phyloP scores from a whole-genome alignment of 148 eudicot species.

The Chenopodium formosanum region DNA sequence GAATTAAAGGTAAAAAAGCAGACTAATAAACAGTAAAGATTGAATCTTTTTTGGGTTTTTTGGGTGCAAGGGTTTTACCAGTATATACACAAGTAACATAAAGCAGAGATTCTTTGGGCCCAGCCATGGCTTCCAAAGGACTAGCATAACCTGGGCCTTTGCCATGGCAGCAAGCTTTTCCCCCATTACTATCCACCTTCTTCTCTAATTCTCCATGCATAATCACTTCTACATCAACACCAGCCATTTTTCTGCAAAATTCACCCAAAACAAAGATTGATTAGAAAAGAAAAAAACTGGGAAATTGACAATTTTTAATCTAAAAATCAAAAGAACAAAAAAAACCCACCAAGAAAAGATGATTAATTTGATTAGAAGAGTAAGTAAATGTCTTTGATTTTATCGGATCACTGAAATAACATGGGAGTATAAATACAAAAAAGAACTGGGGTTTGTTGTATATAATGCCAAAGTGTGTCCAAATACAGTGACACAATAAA shows the following conservation, averaged over 20 bases:
- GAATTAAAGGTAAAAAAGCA: not conserved
- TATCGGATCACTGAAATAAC: not conserved
- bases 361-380: not conserved
- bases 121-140: slow-evolving; percentile 84
- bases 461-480: not conserved
- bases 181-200: slow-evolving; percentile 28
- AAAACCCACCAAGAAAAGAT: not conserved
- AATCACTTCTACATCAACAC: slow-evolving; percentile 40
- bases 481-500: not conserved
- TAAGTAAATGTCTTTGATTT: no score
- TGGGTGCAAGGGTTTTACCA: slow-evolving; percentile 33
- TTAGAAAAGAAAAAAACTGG: not conserved
- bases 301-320: not conserved
- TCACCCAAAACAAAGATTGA: not conserved
- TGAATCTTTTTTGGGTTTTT: no score
- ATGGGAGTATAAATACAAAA: not conserved
- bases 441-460: not conserved
- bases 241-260: slow-evolving; percentile 30
- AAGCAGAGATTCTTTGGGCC: slow-evolving; percentile 73
- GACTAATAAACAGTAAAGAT: not conserved
- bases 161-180: slow-evolving; percentile 29
- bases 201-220: slow-evolving; percentile 29
- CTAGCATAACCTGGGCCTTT: slow-evolving; percentile 89
- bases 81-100: slow-evolving; percentile 85
- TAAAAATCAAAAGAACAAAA: not conserved